phyloP scores from a whole-genome alignment of 2,329 filamentous ascomycete species.

The Arachnomyces sp. region DNA sequence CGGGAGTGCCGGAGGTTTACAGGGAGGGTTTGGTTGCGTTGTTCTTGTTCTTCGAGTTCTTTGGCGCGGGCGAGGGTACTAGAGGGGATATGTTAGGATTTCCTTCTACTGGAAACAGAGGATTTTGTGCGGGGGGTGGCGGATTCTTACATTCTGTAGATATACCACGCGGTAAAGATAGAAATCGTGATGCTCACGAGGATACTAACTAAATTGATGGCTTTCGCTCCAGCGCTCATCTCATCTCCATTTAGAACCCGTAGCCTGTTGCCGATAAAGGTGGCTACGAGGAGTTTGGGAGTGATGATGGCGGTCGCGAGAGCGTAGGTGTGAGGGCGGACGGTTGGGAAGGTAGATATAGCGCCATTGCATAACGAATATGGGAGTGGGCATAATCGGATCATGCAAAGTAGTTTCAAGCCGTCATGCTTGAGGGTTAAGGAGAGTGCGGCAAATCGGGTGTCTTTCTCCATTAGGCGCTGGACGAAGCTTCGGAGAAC shows the following conservation, averaged over 20 bases:
- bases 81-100: neutral
- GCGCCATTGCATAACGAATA: conserved; percentile 93
- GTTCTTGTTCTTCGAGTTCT: conserved; percentile 41
- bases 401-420: conserved; percentile 78
- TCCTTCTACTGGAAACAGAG: neutral
- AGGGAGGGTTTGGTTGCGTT: conserved; percentile 6
- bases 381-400: conserved; percentile 83
- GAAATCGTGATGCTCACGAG: conserved; percentile 62
- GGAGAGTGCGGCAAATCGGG: conserved; percentile 77
- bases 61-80: conserved; percentile 42
- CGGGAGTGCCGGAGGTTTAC: conserved; percentile 29
- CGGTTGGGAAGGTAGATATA: conserved; percentile 84
- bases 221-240: conserved; percentile 71
- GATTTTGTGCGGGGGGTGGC: neutral
- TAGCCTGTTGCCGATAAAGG: conserved; percentile 82
- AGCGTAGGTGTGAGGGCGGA: conserved; percentile 66
- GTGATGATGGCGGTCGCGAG: conserved; percentile 72
- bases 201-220: conserved; percentile 78
- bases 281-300: conserved; percentile 82
- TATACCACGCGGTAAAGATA: conserved; percentile 67
- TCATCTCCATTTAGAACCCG: conserved; percentile 68
- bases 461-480: conserved; percentile 70
- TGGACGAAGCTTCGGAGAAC: conserved; percentile 72
- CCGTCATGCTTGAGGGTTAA: conserved; percentile 87
- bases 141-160: conserved; percentile 57